Evolutionary conservation across 306 rosid genomes (phyloP), one percentile per base, ranked within the genome.

Genomic region (Erythrophleum fordii): DNA sequence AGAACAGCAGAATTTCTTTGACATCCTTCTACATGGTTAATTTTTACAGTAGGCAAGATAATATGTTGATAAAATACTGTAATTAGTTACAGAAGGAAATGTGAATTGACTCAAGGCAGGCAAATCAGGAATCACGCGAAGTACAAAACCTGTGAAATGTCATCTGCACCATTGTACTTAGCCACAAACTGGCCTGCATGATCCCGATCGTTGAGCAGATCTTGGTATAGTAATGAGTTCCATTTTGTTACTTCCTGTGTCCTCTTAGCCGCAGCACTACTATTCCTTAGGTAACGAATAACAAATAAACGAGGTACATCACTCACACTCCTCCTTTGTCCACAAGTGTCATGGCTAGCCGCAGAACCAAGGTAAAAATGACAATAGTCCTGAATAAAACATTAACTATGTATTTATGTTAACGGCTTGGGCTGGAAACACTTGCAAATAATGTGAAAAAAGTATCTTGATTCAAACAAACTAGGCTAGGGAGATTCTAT

Each of bases 171-270:
- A 75, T 89, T 91, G 91, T 91, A 95, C 80, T 84, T 89, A 16
- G 98, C 97, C 82, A 95, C 97, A 73, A 91, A 94, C 85, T 93
- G 99, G 73, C 96, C 87, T 41, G 96, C 93, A 69, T 81, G 92
- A 85, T 93, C 98, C 48, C 83, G 37, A 39, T 93, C 99, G 60
- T 81, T 81, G 5, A 85, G 88, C 48, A 87, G 35, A 78, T 87
- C 86, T 81, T 81, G 83, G 78, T 55, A 72, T 6, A 87, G 59
- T 53, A 53, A 35, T 8, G 89, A 73, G 76, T 73, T 86, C 87
- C 85, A 86, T 60, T 48, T 90, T 17, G 84, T 58, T 83, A 73
- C 86, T 73, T 52, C 83, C 77, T 93, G 68, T 18, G 82, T 72
- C 82, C 88, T 84, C 25, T 48, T 69, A 74, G 88, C 79, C 52